These are phyloP conservation scores for Acanthamoeba triangularis DNA, from an alignment of 208 protist genomes.

Conservation along the genomic window DNA sequence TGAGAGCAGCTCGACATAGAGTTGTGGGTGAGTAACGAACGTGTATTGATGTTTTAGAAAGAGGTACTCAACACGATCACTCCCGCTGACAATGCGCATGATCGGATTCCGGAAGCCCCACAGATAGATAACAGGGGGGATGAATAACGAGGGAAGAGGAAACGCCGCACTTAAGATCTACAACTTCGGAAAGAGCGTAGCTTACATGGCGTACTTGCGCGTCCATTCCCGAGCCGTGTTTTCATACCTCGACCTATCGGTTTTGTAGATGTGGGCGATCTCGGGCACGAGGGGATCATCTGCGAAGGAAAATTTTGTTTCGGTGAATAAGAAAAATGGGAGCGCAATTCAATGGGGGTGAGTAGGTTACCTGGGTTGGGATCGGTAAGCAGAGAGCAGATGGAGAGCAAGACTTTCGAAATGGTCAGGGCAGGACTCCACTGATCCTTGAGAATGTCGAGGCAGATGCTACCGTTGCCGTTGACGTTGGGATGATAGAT, in stretches of 20 bases:
- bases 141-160: not conserved
- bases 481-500: slow-evolving; percentile 96
- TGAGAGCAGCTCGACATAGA: not conserved
- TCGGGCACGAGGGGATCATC: slow-evolving; percentile 93
- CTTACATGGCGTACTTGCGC: slow-evolving; percentile 85
- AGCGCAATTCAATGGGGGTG: not conserved
- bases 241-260: slow-evolving; percentile 86
- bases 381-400: slow-evolving; percentile 99
- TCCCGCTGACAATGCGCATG: not conserved
- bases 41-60: not conserved
- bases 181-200: not conserved
- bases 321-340: not conserved
- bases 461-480: slow-evolving; percentile 93
- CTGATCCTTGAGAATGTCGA: slow-evolving; percentile 95
- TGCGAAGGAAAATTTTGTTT: slow-evolving; percentile 36
- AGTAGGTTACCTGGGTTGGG: slow-evolving; percentile 97
- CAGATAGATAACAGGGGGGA: not conserved
- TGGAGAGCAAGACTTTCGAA: slow-evolving; percentile 98
- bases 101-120: not conserved
- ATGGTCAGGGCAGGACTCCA: slow-evolving; percentile 96
- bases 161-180: slow-evolving; percentile 30
- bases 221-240: slow-evolving; percentile 92
- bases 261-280: slow-evolving; percentile 93
- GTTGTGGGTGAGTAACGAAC: not conserved
- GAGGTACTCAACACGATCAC: not conserved